Conservation (phyloP, 2,329 filamentous ascomycete genomes). For the Rhynchosporium graminicola region DNA sequence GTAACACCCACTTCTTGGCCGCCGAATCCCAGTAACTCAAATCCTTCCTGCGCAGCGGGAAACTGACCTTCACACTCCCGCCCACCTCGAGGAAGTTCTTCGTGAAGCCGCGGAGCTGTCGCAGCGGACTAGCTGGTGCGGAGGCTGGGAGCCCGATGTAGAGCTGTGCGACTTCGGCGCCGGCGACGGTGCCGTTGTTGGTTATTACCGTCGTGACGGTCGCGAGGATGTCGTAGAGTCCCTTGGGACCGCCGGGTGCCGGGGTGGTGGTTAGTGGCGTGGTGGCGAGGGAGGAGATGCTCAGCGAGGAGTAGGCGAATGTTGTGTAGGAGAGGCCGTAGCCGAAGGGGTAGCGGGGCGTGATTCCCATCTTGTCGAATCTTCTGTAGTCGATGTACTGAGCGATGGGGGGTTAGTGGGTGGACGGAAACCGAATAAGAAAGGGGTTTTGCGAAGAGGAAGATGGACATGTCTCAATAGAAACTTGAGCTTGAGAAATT, state of each 20-base stretch:
- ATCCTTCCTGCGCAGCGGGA: constrained; percentile 45
- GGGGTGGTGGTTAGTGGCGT: constrained; percentile 10
- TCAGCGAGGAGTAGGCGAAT: constrained; percentile 43
- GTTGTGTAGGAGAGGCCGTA: constrained; percentile 59
- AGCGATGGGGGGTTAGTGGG: too few species aligned
- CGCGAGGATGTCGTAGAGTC: constrained; percentile 64
- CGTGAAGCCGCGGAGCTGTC: constrained; percentile 65
- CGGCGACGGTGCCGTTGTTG: constrained; percentile 60
- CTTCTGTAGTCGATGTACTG: constrained; percentile 52
- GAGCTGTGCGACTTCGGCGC: constrained; percentile 57
- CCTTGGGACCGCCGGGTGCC: constrained; percentile 51
- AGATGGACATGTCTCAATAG: too few species aligned
- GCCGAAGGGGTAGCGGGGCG: constrained; percentile 44
- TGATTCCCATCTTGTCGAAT: constrained; percentile 47
- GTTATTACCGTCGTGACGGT: constrained; percentile 58
- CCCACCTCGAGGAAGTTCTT: constrained; percentile 54
- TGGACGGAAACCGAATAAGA: too few species aligned
- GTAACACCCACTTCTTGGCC: constrained; percentile 58
- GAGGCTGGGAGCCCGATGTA: constrained; percentile 42
- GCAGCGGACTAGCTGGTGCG: constrained; percentile 47
- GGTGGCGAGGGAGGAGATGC: constrained; percentile 21
- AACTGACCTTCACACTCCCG: constrained; percentile 47
- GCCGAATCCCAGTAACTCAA: constrained; percentile 65
- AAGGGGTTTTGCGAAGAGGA: too few species aligned
- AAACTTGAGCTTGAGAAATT: too few species aligned